Evolutionary conservation across 495 filamentous ascomycete species (phyloP), one percentile per base, ranked within the genome.

Genomic region (Geoglossum glabrum): DNA sequence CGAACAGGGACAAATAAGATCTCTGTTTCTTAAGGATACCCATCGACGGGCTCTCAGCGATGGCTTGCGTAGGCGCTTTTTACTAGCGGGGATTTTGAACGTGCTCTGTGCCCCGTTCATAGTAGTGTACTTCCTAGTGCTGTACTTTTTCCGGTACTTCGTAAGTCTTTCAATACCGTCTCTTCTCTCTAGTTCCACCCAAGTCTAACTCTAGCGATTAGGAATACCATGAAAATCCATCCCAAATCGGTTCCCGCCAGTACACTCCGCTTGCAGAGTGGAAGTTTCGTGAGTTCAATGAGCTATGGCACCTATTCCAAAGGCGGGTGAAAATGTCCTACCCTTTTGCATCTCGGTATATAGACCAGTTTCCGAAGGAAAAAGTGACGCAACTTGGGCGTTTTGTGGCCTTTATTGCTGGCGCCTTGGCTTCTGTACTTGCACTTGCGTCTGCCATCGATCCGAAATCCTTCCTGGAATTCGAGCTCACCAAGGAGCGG

Each of bases 231-330:
- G 88, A 84, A 65, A 93, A 94, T 61, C 90, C 92, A 0, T 83
- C 86, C 0, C 77, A 87, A 54, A 77, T 88, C 34, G 84, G 84
- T 17, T 83, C 86, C 25, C 81, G 92, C 15, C 82, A 85, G 62
- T 98, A 95, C 63, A 96, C 90, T 1, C 86, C 89, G 1, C 77
- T 95, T 52, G 92, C 93, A 1, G 85, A 93, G 67, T 97, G 92
- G 93, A 96, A 95, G 64, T 96, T 97, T 60, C 84, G 92, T 54
- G 90, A 97, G 67, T 97, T 97, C 74, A 98, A 98, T 63, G 92
- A 98, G 67, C 78, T 98, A 0, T 82, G 81, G 61, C 92, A 97
- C 71, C 72, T 97, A 0, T 98, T 95, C 64, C 77, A 87, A 60
- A 84, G 87, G 58, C 81, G 92, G 13, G 75, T 85, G 56, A 87